Base-by-base conservation (phyloP, 1,284 basidiomycete species). In the Microbotryomycetes sp. region DNA sequence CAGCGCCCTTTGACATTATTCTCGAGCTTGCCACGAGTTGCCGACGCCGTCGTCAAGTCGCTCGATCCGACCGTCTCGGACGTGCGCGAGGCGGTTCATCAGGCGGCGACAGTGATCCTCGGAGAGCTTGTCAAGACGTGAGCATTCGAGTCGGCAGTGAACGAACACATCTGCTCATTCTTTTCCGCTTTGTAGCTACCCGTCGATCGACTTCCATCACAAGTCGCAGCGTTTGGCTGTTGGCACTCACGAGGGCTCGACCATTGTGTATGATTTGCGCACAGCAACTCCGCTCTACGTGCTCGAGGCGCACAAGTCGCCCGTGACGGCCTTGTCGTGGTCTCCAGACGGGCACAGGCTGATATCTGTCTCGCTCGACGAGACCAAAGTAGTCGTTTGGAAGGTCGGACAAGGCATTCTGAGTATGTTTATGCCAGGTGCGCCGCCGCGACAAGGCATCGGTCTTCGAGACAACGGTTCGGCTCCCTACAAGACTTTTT, bases 1-100 rank as follows among this genome's bases (percentile, higher is more conserved):
- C 71, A 92, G 86, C 86, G 87, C 71, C 92, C 93, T 1, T 78
- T 88, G 41, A 84, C 96, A 13, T 79, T 98, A 49, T 87, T 91
- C 67, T 83, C 89, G 13, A 91, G 88, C 69, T 78, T 98, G 31
- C 89, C 94, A 0, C 82, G 87, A 28, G 79, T 97, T 45, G 86
- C 91, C 72, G 94, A 99, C 74, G 91, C 92, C 1, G 91, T 99
- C 1, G 92, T 98, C 24, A 96, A 93, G 74, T 96, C 91, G 7
- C 80, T 98, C 47, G 94, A 98, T 75, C 96, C 94, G 13, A 93
- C 89, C 70, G 81, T 85, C 11, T 89, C 85, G 0, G 79, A 85
- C 13, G 83, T 88, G 73, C 82, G 96, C 16, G 91, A 96, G 50
- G 88, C 89, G 1, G 87, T 97, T 2, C 78, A 90, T 54, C 88